Evolutionary conservation across 2,329 filamentous ascomycete species (phyloP).

Genomic region (Aureobasidium sp.): DNA sequence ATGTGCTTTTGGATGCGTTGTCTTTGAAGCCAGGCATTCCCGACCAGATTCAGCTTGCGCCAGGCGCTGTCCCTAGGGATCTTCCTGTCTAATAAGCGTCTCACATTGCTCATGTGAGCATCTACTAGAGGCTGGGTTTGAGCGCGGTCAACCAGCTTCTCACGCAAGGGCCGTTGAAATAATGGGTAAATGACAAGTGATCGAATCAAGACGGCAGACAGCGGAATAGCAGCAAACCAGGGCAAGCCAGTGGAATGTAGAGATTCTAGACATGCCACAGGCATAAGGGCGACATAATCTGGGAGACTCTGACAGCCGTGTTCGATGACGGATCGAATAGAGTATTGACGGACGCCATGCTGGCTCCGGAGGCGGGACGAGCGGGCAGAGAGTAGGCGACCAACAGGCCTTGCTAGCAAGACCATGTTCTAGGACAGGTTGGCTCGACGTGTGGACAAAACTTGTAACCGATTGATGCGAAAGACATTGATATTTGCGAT

Average conservation of each 20-base stretch:
- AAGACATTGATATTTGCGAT: neutral
- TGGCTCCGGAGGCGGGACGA: neutral
- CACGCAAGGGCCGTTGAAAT: slow-evolving; percentile 2
- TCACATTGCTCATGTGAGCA: neutral
- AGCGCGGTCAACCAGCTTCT: neutral
- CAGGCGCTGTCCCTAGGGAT: too few species aligned
- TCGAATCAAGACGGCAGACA: slow-evolving; percentile 26
- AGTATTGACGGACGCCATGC: neutral
- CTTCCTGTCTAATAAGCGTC: neutral
- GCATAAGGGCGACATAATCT: slow-evolving; percentile 16
- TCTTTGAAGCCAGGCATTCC: neutral
- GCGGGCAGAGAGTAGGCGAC: neutral
- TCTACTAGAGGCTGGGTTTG: slow-evolving; percentile 2
- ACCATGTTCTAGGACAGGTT: neutral
- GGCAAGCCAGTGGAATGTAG: slow-evolving; percentile 26
- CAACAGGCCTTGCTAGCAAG: neutral
- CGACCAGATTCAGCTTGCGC: neutral
- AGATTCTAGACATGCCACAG: slow-evolving; percentile 22
- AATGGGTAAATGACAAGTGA: slow-evolving; percentile 25
- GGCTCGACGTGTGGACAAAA: neutral
- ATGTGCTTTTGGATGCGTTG: neutral
- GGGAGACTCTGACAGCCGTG: neutral
- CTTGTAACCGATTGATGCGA: neutral
- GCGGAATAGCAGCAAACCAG: slow-evolving; percentile 27
- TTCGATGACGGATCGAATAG: neutral